Base-by-base conservation (phyloP, 2,329 filamentous ascomycete genomes). In the Penicillium crustosum region DNA sequence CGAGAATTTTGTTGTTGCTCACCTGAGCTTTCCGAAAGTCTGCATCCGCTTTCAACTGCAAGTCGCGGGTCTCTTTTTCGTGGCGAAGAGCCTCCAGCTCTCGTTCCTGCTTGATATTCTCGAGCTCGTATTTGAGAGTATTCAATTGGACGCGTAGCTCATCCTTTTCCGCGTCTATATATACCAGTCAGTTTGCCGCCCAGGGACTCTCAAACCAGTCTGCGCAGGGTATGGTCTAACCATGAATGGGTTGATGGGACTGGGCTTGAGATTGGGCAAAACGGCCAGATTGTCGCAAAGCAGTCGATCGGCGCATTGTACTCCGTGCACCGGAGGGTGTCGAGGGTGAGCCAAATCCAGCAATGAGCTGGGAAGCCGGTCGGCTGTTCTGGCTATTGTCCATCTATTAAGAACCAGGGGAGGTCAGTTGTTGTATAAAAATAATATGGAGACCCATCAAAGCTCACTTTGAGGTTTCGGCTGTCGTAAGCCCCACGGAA, bases 131-230 rank as follows among this genome's bases (percentile, higher is more conserved):
- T 61, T 88, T 88, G 50, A 97, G 79, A 0, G 91, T 90, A 61
- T 93, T 94, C 42, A 97, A 81, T 75, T 97, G 91, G 2, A 93
- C 91, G 70, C 93, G 93, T 27, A 97, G 82, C 63, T 93, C 89
- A 69, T 97, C 93, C 59, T 85, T 88, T 53, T 77, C 76, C 13
- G 69, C 63, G 64, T 78, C 76, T 78, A 48, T 0, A 56, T 9
- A 13, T 33, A 17, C 7, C 15, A 21, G 47, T 70, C 15, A 68
- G 51, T 44, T 27, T 38, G 23, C 31, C 33, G n/a, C 57, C 36
- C 7, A 21, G 17, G 2, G 15, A 17, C 6, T 17, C 35, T 9
- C 33, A 4, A 6, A 19, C 29, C 25, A 4, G 17, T 42, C 23
- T 15, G 27, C 31, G 49, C 45, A 52, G 17, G 27, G 43, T n/a